A percentile compares a stretch with the other conserved stretches of the same genome.
phyloP scores from a whole-genome alignment of 352 stramenopile genomes.

The Globisporangium yorkense region DNA sequence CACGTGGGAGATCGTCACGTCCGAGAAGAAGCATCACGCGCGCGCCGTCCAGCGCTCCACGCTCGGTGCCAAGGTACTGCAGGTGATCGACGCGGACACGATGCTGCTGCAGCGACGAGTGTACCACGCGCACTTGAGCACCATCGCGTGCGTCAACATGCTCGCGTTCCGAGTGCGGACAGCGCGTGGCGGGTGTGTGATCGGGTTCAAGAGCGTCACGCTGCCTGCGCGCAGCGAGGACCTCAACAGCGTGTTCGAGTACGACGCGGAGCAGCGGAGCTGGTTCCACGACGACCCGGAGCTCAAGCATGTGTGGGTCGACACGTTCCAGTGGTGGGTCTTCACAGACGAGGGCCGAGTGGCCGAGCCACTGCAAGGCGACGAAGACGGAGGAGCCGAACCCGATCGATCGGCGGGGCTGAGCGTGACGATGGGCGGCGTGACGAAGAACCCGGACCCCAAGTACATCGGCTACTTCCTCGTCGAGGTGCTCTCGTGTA shows the following conservation, averaged over 20 bases:
- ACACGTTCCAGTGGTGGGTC: slow-evolving; percentile 13
- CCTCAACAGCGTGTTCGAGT: slow-evolving; percentile 2
- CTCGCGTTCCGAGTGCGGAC: slow-evolving; percentile 13
- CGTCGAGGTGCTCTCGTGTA: slow-evolving; percentile 11
- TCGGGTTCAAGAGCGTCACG: slow-evolving; percentile 8
- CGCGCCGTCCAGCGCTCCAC: slow-evolving; percentile 36
- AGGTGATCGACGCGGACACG: slow-evolving; percentile 43
- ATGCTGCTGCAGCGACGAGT: slow-evolving; percentile 38
- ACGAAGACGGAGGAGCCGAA: background rate
- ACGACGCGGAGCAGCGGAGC: slow-evolving; percentile 8
- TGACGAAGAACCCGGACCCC: slow-evolving; percentile 6
- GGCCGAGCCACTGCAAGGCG: background rate
- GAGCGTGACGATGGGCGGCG: slow-evolving; percentile 7
- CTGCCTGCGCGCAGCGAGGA: slow-evolving; percentile 1
- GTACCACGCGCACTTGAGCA: slow-evolving; percentile 39
- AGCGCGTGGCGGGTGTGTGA: slow-evolving; percentile 1
- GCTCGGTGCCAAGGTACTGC: slow-evolving; percentile 35
- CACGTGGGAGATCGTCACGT: slow-evolving; percentile 50
- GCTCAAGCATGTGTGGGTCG: slow-evolving; percentile 11
- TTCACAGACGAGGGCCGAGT: slow-evolving; percentile 3
- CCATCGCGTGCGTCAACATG: slow-evolving; percentile 35
- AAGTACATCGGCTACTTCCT: slow-evolving; percentile 13
- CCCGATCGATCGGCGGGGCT: background rate
- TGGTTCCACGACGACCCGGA: slow-evolving; percentile 4
- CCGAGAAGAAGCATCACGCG: slow-evolving; percentile 37